These are phyloP conservation scores for Lepidium didymum DNA, from an alignment of 345 rosid genomes.

Conservation along the genomic window DNA sequence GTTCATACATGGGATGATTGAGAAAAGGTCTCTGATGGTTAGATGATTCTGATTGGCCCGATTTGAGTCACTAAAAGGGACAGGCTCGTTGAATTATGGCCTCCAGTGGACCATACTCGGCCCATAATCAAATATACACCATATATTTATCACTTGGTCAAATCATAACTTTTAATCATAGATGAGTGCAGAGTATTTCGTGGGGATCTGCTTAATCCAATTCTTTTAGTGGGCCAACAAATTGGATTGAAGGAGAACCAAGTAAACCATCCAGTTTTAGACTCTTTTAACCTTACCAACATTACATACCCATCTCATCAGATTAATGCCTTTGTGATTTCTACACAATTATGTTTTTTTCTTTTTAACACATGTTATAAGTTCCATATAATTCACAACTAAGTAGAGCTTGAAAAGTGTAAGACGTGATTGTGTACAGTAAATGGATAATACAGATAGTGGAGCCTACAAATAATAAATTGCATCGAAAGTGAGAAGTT, in stretches of 20 bases:
- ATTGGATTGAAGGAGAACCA: background rate
- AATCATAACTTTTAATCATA: background rate
- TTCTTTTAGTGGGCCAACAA: background rate
- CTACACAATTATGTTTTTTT: background rate
- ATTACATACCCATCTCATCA: background rate
- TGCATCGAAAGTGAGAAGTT: conserved; percentile 1
- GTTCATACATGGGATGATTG: background rate
- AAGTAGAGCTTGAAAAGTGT: background rate
- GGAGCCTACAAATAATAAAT: conserved; percentile 7
- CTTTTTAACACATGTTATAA: background rate
- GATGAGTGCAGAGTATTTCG: background rate
- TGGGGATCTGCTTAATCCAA: conserved; percentile 2
- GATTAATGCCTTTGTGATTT: background rate
- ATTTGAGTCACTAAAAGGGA: background rate
- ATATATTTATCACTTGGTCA: background rate
- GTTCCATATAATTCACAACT: background rate
- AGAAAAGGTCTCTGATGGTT: background rate
- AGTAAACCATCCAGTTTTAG: background rate
- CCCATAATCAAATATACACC: conserved; percentile 5
- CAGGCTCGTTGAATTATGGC: background rate
- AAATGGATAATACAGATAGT: background rate
- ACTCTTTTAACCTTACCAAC: background rate
- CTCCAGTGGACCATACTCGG: background rate
- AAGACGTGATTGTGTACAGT: conserved; percentile 7
- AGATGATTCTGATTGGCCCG: background rate